A percentile compares a stretch with the other conserved stretches of the same genome.
Evolutionary conservation across 2,329 filamentous ascomycete species (phyloP).

Genomic region (Canariomyces notabilis): DNA sequence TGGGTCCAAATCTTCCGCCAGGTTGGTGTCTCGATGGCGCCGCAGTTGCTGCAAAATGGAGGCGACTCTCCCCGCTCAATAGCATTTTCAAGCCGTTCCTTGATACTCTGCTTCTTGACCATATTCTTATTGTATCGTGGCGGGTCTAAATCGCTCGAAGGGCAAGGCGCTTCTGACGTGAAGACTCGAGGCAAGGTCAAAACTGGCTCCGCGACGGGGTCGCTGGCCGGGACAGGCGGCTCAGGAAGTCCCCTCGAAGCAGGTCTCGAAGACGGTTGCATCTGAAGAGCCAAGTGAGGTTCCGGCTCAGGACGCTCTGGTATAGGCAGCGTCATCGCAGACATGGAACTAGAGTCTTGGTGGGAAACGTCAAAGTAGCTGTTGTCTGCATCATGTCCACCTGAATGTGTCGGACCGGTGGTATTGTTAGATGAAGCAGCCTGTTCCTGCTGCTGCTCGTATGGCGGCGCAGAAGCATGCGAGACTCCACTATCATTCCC

Average conservation of each 20-base stretch:
- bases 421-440: background rate
- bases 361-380: background rate
- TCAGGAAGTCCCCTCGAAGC: conserved; percentile 21
- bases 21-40: conserved; percentile 90
- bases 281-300: conserved; percentile 4
- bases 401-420: background rate
- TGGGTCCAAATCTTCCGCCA: conserved; percentile 94
- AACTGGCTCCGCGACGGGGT: conserved; percentile 34
- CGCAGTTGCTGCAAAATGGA: conserved; percentile 86
- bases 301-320: conserved; percentile 17
- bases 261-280: conserved; percentile 15
- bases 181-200: conserved; percentile 26
- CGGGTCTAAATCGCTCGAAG: conserved; percentile 41
- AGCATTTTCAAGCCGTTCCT: conserved; percentile 54
- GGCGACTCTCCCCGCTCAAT: conserved; percentile 80
- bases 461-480: background rate
- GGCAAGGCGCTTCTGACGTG: conserved; percentile 31
- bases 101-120: conserved; percentile 58
- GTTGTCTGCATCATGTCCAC: conserved; percentile 4
- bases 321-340: conserved; percentile 10
- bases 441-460: conserved; percentile 7
- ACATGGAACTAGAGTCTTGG: background rate
- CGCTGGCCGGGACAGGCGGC: conserved; percentile 42
- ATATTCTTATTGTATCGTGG: conserved; percentile 57
- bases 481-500: conserved; percentile 1